A percentile compares a stretch with the other conserved stretches of the same genome.
Conservation (phyloP, 257 asterid genomes). For the Rhazya stricta region DNA sequence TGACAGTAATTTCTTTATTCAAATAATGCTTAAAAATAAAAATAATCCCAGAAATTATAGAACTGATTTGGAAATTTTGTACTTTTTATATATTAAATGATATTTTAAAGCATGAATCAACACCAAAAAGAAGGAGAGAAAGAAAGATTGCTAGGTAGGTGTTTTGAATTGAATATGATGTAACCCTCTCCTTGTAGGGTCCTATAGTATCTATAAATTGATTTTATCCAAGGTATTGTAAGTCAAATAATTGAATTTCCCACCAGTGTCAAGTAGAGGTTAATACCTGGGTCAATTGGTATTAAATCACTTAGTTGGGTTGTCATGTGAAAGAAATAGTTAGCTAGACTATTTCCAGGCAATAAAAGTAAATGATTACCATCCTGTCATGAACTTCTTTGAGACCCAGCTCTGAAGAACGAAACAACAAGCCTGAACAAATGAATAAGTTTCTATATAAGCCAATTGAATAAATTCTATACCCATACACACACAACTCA, state of each 20-base stretch:
- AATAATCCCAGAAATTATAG: not conserved
- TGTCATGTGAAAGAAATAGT: not conserved
- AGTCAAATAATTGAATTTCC: not conserved
- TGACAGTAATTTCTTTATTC: no score
- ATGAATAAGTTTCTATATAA: constrained; percentile 1
- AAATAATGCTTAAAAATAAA: no score
- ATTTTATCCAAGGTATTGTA: not conserved
- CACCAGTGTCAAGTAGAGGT: not conserved
- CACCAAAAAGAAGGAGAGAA: not conserved
- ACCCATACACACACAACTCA: not conserved
- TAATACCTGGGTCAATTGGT: not conserved
- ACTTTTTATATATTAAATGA: not conserved
- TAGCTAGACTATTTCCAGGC: not conserved
- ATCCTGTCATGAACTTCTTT: constrained; percentile 97
- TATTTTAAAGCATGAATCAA: not conserved
- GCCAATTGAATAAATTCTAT: not conserved
- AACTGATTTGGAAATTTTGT: not conserved
- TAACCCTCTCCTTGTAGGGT: not conserved
- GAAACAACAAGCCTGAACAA: constrained; percentile 80
- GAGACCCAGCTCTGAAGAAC: constrained; percentile 91
- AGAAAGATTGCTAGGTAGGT: no score
- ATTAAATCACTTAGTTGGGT: not conserved
- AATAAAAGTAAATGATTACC: constrained; percentile 37
- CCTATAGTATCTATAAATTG: not conserved
- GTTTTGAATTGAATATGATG: no score